Evolutionary conservation across 345 rosid species (phyloP), one percentile per base, ranked within the genome.

Genomic region (Leavenworthia alabamica): DNA sequence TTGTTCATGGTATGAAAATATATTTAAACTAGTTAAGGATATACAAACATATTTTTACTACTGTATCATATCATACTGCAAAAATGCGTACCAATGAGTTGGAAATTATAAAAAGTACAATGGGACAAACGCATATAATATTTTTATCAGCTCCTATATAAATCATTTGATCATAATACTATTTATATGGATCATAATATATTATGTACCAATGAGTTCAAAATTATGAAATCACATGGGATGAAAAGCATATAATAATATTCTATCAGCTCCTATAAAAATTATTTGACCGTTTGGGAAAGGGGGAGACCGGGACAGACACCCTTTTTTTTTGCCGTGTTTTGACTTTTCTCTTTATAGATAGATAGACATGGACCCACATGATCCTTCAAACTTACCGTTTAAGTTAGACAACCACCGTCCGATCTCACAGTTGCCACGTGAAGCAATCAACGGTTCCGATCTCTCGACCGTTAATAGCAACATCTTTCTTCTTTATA

Each of bases 381-480:
- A 20, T 6, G 15, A 27, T 0, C n/a, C n/a, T n/a, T n/a, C n/a
- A n/a, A n/a, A n/a, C n/a, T n/a, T n/a, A n/a, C n/a, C n/a, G n/a
- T n/a, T n/a, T n/a, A n/a, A n/a, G n/a, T n/a, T n/a, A n/a, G n/a
- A n/a, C n/a, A 1, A 0, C 0, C 7, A 36, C 77, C 80, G 80
- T 78, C 43, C 41, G 85, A 80, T 78, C 63, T 26, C 36, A 45
- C 66, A 13, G 22, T 11, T 22, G 50, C 14, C 4, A 19, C 63
- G 58, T 62, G 68, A 55, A 1, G 2, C 0, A 14, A 62, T 61
- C 50, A 12, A 79, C 77, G 82, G 78, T 29, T n/a, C 28, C 56
- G 47, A 75, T 81, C 33, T 47, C 9, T 66, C 66, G 86, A 78
- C 84, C 88, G 91, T 85, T 85, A 35, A 3, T 24, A 42, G 40